Evolutionary conservation across 177 flowering plant species (phyloP).

Genomic region (Tripterygium wilfordii): DNA sequence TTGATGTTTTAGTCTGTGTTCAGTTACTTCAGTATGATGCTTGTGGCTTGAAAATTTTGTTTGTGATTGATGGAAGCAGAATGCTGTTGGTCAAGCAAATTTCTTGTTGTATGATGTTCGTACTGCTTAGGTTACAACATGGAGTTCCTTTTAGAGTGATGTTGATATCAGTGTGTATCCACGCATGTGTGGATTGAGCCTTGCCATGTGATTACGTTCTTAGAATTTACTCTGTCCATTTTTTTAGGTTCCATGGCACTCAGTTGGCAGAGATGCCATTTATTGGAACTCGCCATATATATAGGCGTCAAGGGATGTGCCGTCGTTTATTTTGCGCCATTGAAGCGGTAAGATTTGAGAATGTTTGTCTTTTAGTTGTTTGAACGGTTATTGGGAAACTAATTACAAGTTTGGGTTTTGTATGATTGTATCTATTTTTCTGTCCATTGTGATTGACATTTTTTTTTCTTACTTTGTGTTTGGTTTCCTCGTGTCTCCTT

Average conservation of each 20-base stretch:
- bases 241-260: constrained; percentile 78
- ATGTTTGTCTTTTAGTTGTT: not conserved
- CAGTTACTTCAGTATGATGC: too few relatives aligned
- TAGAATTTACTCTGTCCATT: not conserved
- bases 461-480: not conserved
- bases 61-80: too few relatives aligned
- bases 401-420: too few relatives aligned
- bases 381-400: too few relatives aligned
- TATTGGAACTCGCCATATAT: constrained; percentile 89
- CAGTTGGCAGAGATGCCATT: constrained; percentile 97
- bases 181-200: not conserved
- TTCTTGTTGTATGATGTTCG: too few relatives aligned
- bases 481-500: not conserved
- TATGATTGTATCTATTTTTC: not conserved
- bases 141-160: not conserved
- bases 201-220: not conserved
- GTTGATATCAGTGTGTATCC: not conserved
- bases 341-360: constrained; percentile 53
- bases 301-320: constrained; percentile 98
- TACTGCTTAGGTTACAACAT: too few relatives aligned
- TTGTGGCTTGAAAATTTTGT: not conserved
- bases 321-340: constrained; percentile 81
- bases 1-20: too few relatives aligned
- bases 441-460: not conserved
- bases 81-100: too few relatives aligned